A percentile compares a stretch with the other conserved stretches of the same genome.
Evolutionary conservation across 2,329 filamentous ascomycete genomes (phyloP).

Genomic region (Colletotrichum filicis): DNA sequence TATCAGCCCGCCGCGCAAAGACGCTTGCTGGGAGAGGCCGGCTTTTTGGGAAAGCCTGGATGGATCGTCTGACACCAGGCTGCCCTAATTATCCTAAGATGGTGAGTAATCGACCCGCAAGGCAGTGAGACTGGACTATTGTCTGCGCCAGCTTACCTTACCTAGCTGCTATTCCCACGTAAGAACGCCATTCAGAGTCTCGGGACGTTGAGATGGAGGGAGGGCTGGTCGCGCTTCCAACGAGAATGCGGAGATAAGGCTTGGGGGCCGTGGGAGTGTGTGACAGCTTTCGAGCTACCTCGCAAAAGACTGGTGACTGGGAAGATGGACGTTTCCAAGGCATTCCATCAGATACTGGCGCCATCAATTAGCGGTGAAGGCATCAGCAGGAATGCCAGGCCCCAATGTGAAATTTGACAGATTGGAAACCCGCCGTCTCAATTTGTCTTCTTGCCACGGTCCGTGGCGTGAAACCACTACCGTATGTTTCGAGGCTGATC

Average conservation of each 20-base stretch:
- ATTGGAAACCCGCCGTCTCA: not conserved
- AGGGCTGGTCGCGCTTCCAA: not conserved
- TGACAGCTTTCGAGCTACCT: too few relatives aligned
- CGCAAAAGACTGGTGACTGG: too few relatives aligned
- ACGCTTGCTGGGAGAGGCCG: not conserved
- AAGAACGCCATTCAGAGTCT: constrained; percentile 10
- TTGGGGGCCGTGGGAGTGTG: too few relatives aligned
- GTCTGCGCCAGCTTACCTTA: constrained; percentile 4
- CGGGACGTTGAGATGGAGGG: not conserved
- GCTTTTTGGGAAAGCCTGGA: not conserved
- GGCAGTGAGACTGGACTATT: not conserved
- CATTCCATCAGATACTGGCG: not conserved
- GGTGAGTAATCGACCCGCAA: constrained; percentile 7
- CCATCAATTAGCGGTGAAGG: not conserved
- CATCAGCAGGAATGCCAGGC: not conserved
- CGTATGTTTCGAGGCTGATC: not conserved
- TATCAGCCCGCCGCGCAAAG: constrained; percentile 20
- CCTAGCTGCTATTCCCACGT: constrained; percentile 7
- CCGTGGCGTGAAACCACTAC: not conserved
- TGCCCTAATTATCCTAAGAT: not conserved
- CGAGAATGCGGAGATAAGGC: not conserved
- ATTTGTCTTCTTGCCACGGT: too few relatives aligned
- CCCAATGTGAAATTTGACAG: not conserved
- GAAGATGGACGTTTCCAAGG: too few relatives aligned
- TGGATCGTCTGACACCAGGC: constrained; percentile 22